Evolutionary conservation across 208 protist species (phyloP).

Genomic region (Trypanosomatidae sp.): DNA sequence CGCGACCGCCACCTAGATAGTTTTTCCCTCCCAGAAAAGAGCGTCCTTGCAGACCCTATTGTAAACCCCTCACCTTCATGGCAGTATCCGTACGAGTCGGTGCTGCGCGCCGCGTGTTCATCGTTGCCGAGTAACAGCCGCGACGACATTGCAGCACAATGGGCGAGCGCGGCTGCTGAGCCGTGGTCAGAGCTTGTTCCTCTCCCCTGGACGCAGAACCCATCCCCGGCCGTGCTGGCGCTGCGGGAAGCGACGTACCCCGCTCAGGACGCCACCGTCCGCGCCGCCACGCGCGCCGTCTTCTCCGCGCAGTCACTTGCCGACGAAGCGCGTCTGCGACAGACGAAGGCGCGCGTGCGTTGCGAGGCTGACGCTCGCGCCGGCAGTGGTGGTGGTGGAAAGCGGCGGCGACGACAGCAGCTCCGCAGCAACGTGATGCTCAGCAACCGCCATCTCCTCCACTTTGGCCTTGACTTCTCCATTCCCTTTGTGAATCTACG

Average conservation of each 20-base stretch:
- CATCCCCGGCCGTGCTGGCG: slow-evolving; percentile 43
- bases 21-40: slow-evolving; percentile 32
- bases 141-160: neutral
- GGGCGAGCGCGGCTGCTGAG: neutral
- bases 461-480: slow-evolving; percentile 82
- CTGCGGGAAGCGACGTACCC: slow-evolving; percentile 63
- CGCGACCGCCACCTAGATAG: slow-evolving; percentile 46
- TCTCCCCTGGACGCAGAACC: slow-evolving; percentile 76
- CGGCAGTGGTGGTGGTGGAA: slow-evolving; percentile 12
- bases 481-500: slow-evolving; percentile 39
- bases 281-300: slow-evolving; percentile 37
- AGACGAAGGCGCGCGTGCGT: slow-evolving; percentile 21
- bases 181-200: slow-evolving; percentile 32
- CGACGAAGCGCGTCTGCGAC: slow-evolving; percentile 35
- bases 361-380: slow-evolving; percentile 27
- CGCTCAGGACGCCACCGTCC: slow-evolving; percentile 34
- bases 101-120: slow-evolving; percentile 3
- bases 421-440: slow-evolving; percentile 23
- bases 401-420: slow-evolving; percentile 9
- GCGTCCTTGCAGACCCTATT: slow-evolving; percentile 36
- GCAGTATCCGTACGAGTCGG: slow-evolving; percentile 19
- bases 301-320: slow-evolving; percentile 43
- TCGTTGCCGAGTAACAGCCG: neutral
- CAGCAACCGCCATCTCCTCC: slow-evolving; percentile 78
- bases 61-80: slow-evolving; percentile 23